phyloP scores from a whole-genome alignment of 768 basidiomycete genomes.

The Tubosaeta sp. region DNA sequence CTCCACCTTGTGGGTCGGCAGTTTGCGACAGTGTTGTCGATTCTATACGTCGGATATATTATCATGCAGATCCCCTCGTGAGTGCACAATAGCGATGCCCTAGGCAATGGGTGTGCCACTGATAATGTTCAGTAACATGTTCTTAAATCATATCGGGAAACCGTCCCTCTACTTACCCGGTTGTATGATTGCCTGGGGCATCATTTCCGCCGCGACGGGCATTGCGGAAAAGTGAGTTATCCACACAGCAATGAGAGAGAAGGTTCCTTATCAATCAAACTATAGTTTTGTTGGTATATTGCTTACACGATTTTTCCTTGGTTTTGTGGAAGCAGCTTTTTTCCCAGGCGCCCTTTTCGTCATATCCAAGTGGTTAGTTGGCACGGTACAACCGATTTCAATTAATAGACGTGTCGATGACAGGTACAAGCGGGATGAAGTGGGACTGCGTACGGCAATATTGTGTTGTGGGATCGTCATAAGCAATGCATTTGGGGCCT shows the following conservation, averaged over 20 bases:
- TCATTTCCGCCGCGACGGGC: conserved; percentile 47
- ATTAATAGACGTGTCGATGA: conserved; percentile 17
- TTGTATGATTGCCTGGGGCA: conserved; percentile 72
- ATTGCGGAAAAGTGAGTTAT: conserved; percentile 28
- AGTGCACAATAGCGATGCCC: not conserved
- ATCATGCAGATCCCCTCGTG: conserved; percentile 41
- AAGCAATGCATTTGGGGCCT: conserved; percentile 52
- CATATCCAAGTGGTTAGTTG: conserved; percentile 31
- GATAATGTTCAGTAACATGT: conserved; percentile 54
- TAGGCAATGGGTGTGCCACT: not conserved
- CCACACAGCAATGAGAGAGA: not conserved
- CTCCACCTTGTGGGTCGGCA: conserved; percentile 56
- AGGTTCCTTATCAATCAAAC: too few relatives aligned
- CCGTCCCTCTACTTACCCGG: conserved; percentile 63
- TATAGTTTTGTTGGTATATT: conserved; percentile 39
- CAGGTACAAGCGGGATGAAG: conserved; percentile 44
- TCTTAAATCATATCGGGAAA: conserved; percentile 59
- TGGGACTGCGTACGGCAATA: conserved; percentile 41
- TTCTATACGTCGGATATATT: conserved; percentile 59
- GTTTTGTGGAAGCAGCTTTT: conserved; percentile 49
- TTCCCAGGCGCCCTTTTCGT: conserved; percentile 42
- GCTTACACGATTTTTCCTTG: conserved; percentile 49
- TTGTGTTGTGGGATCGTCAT: conserved; percentile 50
- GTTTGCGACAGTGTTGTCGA: conserved; percentile 64
- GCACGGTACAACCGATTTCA: conserved; percentile 26